Conservation (phyloP, 2,329 filamentous ascomycete species). For the Scleromitrula shiraiana region DNA sequence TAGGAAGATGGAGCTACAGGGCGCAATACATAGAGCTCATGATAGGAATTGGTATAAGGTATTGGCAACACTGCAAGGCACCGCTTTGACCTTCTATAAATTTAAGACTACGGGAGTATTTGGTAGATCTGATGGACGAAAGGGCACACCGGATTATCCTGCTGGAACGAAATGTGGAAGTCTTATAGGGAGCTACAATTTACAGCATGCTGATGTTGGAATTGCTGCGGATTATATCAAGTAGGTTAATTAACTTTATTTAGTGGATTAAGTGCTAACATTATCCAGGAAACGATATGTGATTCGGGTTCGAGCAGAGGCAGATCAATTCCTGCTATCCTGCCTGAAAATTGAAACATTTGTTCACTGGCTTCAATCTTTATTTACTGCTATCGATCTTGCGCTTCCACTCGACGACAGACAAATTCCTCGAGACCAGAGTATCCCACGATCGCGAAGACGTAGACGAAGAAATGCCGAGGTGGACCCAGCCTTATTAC, state of each 20-base stretch:
- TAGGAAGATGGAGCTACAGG: conserved; percentile 59
- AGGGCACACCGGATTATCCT: conserved; percentile 42
- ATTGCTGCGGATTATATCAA: conserved; percentile 67
- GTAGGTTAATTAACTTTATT: conserved; percentile 34
- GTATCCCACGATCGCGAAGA: conserved; percentile 39
- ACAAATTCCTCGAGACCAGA: conserved; percentile 53
- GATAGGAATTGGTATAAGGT: conserved; percentile 57
- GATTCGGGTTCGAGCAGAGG: conserved; percentile 64
- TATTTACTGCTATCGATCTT: conserved; percentile 68
- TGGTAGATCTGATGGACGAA: conserved; percentile 40
- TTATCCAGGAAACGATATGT: conserved; percentile 43
- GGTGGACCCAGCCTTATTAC: conserved; percentile 10
- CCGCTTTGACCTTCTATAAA: conserved; percentile 57
- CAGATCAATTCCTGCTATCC: conserved; percentile 65
- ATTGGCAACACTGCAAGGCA: conserved; percentile 59
- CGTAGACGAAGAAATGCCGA: conserved; percentile 19
- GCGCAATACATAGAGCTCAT: conserved; percentile 53
- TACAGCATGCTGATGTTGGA: conserved; percentile 68
- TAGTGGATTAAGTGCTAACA: not conserved
- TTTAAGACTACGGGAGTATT: conserved; percentile 51
- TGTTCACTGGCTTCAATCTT: conserved; percentile 58
- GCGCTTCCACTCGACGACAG: conserved; percentile 64
- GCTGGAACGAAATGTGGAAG: conserved; percentile 45
- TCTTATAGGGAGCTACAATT: conserved; percentile 59
- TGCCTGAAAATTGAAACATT: conserved; percentile 58